Base-by-base conservation (phyloP, 768 basidiomycete species). In the Mrakia blollopis region DNA sequence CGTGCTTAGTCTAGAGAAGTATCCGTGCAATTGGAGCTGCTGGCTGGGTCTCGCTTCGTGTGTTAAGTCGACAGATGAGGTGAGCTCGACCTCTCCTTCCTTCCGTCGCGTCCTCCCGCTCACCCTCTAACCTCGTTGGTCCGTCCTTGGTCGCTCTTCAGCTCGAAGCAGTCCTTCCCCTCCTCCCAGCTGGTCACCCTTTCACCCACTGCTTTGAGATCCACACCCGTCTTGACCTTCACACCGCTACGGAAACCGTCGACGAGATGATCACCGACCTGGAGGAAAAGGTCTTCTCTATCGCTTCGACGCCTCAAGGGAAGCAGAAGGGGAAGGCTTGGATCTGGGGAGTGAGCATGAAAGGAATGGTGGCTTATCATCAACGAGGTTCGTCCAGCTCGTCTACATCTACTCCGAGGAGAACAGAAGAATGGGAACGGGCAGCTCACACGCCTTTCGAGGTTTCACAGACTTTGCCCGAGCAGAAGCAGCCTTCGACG, bases 21-120 rank as follows among this genome's bases (percentile, higher is more conserved):
- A 90, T 81, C 91, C 92, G 18, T 98, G 92, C 90, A 98, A 98
- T 82, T 98, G 95, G 94, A 91, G 92, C 37, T 86, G 89, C n/a
- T 98, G 94, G 94, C 85, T 88, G 11, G 87, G 93, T 61, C 86
- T 98, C 41, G 82, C 83, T 3, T 89, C 88, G 73, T 91, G 92
- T 81, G 87, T 94, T 44, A 88, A 88, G 21, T 92, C 94, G 79
- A 89, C 89, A 23, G 92, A 94, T 85, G 93, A 96, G 89, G 94
- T 94, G 74, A 28, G 44, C 32, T 57, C 47, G 47, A 50, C 14
- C 47, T 14, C 18, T 32, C 52, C 57, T 21, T 28, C 32, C 13
- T 44, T 28, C 30, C 13, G n/a, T n/a, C 57, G 6, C 32, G 21
- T 44, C 63, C 72, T 39, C 39, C 41, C 52, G 72, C 32, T 21